Evolutionary conservation across 148 eudicot species (phyloP), one percentile per base, ranked within the genome.

Genomic region (Fallopia convolvulus): DNA sequence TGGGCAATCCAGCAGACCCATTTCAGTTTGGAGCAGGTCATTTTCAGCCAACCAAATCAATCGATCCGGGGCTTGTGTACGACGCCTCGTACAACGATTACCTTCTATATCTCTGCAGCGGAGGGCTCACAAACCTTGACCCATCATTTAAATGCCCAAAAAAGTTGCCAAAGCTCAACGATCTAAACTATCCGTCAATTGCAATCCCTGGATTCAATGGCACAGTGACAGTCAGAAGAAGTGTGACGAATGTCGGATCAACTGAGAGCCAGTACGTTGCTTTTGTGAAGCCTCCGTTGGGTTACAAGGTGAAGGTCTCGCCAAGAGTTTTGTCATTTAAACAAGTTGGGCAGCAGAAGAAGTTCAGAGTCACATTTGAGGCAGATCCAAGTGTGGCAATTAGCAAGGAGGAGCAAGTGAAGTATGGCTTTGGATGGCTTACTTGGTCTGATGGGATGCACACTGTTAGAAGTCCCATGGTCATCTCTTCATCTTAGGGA

Each of bases 11-110:
- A 32, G 93, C 97, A 1, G 84, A 94, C 56, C 84, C 98, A 0
- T 94, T 94, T 78, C 96, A 94, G 65, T 92, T 68, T 14, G 98
- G 98, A n/a, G 79, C 93, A 0, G 98, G 98, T 39, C 97, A 94
- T 71, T 73, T 94, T 60, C 82, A 86, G 53, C 98, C 98, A 23
- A 78, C 85, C 42, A 90, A 84, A 77, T 95, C 98, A 18, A 91
- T 91, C 5, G 95, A 94, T 74, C 98, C 98, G 0, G 98, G 98
- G 10, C 91, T 94, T 0, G 91, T 94, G 8, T 94, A 94, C 23
- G 92, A 94, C 44, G 89, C 97, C 60, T 83, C 98, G 0, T 90
- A 94, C 87, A 76, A 76, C 0, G 97, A 94, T 82, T 92, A 94
- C 83, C 82, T 89, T 20, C 84, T 85, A 41, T 92, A 84, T 84